Percentiles rank a stretch among this genome's conserved stretches.
Evolutionary conservation across 2,329 filamentous ascomycete species (phyloP).

Genomic region (Rutstroemia sp.): DNA sequence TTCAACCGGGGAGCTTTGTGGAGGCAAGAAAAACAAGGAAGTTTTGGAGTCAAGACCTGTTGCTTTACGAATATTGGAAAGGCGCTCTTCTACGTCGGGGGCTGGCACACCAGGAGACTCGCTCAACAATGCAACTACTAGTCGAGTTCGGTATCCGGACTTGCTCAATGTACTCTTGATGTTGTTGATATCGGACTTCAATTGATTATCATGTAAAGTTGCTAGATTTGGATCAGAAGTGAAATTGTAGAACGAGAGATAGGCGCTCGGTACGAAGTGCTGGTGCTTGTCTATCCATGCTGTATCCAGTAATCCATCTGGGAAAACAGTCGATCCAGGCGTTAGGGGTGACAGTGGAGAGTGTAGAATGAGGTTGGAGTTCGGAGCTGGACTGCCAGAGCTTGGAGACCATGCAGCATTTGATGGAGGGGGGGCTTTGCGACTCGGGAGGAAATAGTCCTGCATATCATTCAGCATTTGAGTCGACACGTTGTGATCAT

Average conservation of each 20-base stretch:
- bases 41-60: slow-evolving; percentile 77
- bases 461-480: slow-evolving; percentile 33
- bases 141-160: slow-evolving; percentile 70
- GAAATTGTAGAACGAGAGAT: slow-evolving; percentile 75
- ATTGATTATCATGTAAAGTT: slow-evolving; percentile 74
- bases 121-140: slow-evolving; percentile 71
- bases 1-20: slow-evolving; percentile 63
- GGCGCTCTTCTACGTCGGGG: slow-evolving; percentile 62
- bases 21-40: slow-evolving; percentile 73
- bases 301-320: slow-evolving; percentile 78
- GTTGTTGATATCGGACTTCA: slow-evolving; percentile 79
- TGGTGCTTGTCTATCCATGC: slow-evolving; percentile 89
- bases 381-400: slow-evolving; percentile 33
- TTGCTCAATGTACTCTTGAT: slow-evolving; percentile 59
- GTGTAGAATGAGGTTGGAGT: slow-evolving; percentile 57
- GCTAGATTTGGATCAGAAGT: slow-evolving; percentile 65
- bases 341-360: slow-evolving; percentile 89
- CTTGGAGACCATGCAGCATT: slow-evolving; percentile 29
- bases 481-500: slow-evolving; percentile 17
- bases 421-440: slow-evolving; percentile 44
- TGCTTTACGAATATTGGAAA: slow-evolving; percentile 70
- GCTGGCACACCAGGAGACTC: slow-evolving; percentile 53
- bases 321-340: slow-evolving; percentile 74
- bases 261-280: slow-evolving; percentile 69
- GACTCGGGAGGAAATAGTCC: slow-evolving; percentile 46